Evolutionary conservation across 1,139 yeast species (phyloP), one percentile per base, ranked within the genome.

Genomic region (Debaryomyces psychrophilus): DNA sequence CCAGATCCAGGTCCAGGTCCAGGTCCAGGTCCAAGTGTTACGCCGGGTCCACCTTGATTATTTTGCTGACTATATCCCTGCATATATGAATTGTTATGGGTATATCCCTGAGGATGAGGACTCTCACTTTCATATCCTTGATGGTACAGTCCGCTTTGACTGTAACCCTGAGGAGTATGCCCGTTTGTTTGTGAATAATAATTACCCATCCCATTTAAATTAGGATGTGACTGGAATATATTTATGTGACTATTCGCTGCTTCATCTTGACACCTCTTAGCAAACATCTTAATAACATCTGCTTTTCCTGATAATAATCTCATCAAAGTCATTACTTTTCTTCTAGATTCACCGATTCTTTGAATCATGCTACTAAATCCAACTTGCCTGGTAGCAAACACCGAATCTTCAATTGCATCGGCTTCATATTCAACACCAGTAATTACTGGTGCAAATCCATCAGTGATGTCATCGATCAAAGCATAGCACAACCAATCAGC

Each of bases 401-500:
- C 75, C 2, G 90, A 83, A 57, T 90, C 97, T 65, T 90, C 97
- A 52, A 90, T 89, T 4, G 89, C 86, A 69, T 90, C 97, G 0
- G 96, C 96, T 64, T 90, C 97, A 52, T 85, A 82, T 65, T 90
- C 97, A 50, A 90, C 83, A 2, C 85, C 85, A 44, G 87, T 89
- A 51, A 90, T 89, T 5, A 88, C 87, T 1, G 97, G 97, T 12
- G 95, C 96, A 67, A 90, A 90, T 40, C 90, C 85, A 78, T 90
- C 97, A 8, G 96, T 89, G 54, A 90, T 90, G 62, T 90, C 97
- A 77, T 90, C 97, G 53, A 90, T 87, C 51, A 90, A 68, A 8
- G 97, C 97, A 67, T 90, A 90, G 67, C 96, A 90, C 43, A 90
- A 70, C 97, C 97, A 90, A 67, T 90, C 97, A 1, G 96, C 85